Percentiles rank a stretch among this genome's conserved stretches.
Evolutionary conservation across 192 early-diverging fungal genomes (phyloP).

Genomic region (Coemansia reversa): DNA sequence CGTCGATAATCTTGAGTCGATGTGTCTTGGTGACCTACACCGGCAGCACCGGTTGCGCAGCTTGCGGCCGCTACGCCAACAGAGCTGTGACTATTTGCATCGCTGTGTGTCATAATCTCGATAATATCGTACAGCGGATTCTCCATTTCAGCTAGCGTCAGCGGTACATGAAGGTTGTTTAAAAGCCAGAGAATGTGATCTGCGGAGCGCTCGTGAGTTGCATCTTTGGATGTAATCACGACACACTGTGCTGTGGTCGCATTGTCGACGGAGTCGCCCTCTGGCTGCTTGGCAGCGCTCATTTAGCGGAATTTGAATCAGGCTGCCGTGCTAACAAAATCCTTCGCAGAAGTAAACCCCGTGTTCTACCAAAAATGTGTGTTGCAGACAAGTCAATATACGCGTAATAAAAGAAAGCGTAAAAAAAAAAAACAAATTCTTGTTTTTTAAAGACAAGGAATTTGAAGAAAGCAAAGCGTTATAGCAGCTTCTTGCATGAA

Average conservation of each 20-base stretch:
- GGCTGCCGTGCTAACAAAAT: neutral
- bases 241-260: conserved; percentile 31
- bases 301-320: conserved; percentile 2
- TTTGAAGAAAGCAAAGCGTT: neutral
- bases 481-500: neutral
- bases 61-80: neutral
- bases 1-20: conserved; percentile 17
- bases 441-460: neutral
- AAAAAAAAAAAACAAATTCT: neutral
- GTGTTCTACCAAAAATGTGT: neutral
- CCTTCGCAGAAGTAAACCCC: neutral
- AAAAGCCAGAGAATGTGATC: conserved; percentile 53
- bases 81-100: neutral
- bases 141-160: conserved; percentile 40
- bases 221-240: conserved; percentile 27
- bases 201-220: conserved; percentile 29
- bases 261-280: conserved; percentile 5
- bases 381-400: neutral
- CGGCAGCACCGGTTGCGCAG: conserved; percentile 2
- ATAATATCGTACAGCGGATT: conserved; percentile 31
- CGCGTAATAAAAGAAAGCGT: neutral
- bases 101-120: conserved; percentile 25
- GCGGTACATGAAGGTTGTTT: conserved; percentile 45
- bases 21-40: conserved; percentile 16
- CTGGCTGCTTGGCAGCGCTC: conserved; percentile 15